Base-by-base conservation (phyloP, 2,329 filamentous ascomycete genomes). In the Penicillium sp. region DNA sequence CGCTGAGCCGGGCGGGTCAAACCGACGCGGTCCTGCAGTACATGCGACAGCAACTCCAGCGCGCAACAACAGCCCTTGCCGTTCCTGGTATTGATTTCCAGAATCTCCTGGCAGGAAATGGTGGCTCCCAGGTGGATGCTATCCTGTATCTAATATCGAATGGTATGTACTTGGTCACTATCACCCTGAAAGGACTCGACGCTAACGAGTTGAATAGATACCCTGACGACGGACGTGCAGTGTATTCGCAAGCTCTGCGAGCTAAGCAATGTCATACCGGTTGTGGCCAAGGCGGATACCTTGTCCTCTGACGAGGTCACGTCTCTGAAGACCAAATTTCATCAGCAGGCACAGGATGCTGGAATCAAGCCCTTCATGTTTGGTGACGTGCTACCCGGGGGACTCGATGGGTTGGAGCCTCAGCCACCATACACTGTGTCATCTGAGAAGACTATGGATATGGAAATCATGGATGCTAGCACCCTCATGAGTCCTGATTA, bases 401-500 rank as follows among this genome's bases (percentile, higher is more conserved):
- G 59, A 7, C 57, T 68, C 26, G 65, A 71, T 27, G 57, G 58
- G 23, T 54, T 67, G 10, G 63, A 64, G n/a, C 67, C 74, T 1
- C 71, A 73, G 13, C 78, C 78, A 57, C 85, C 88, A 3, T 96
- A 91, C 69, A 86, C 91, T 0, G 83, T 96, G 21, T 97, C 93
- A 1, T 95, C 90, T 21, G 84, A 85, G 13, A 80, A 85, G 25
- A 85, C 83, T 1, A 84, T 85, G 23, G 92, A 97, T 67, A 78
- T 86, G 59, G 91, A 96, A 39, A 86, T 83, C 44, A 96, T 98
- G 88, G 93, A 98, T 72, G 93, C 93, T 19, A 96, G 92, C 67
- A 80, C 96, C 0, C 82, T 98, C 19, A 98, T 98, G 93, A 92
- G 88, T 55, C 88, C 93, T 1, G 90, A 95, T 67, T 98, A 97